Percentiles rank a stretch among this genome's conserved stretches.
These are phyloP conservation scores for Verticillium dahliae DNA, from an alignment of 2,329 filamentous ascomycete species.

Conservation along the genomic window DNA sequence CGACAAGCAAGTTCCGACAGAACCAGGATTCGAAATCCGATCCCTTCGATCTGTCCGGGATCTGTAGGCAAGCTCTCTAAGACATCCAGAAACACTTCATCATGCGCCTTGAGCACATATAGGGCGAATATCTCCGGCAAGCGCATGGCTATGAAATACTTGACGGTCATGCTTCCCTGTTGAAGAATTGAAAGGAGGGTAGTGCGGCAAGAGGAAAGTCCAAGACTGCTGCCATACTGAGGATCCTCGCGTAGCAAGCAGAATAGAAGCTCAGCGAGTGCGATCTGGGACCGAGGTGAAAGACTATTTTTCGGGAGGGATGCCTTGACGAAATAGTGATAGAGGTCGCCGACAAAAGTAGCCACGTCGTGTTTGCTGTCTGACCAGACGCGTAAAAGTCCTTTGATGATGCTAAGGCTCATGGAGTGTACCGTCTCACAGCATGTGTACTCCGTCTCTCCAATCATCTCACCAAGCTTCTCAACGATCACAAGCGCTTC, in stretches of 20 bases:
- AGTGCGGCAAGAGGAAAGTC: conserved; percentile 56
- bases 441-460: conserved; percentile 55
- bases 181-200: conserved; percentile 68
- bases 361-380: conserved; percentile 52
- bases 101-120: conserved; percentile 77
- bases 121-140: conserved; percentile 72
- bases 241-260: conserved; percentile 60
- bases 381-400: conserved; percentile 58
- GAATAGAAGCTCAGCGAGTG: conserved; percentile 63
- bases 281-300: conserved; percentile 62
- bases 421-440: conserved; percentile 68
- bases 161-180: conserved; percentile 61
- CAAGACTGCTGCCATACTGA: conserved; percentile 56
- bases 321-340: conserved; percentile 66
- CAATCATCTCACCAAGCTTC: conserved; percentile 44
- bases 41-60: conserved; percentile 67
- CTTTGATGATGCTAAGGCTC: conserved; percentile 62
- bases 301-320: conserved; percentile 62
- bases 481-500: conserved; percentile 42
- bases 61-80: conserved; percentile 72
- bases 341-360: conserved; percentile 67
- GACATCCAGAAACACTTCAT: conserved; percentile 78
- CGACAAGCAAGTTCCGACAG: conserved; percentile 69
- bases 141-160: conserved; percentile 65
- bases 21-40: conserved; percentile 74